Conservation (phyloP, 345 rosid species). For the Jatropha curcas region DNA sequence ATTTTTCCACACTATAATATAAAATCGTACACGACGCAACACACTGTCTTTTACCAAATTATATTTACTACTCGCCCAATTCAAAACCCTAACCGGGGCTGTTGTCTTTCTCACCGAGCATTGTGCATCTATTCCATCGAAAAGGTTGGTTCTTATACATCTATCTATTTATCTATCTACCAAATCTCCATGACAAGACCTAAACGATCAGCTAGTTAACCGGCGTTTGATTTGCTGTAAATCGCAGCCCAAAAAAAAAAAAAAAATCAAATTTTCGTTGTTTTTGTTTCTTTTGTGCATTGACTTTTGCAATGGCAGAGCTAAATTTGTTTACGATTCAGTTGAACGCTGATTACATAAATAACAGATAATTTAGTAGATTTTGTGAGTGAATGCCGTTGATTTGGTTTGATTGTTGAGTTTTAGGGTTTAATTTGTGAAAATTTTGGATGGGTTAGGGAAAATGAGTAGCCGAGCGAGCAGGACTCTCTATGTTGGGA, state of each 20-base stretch:
- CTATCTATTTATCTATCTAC: not conserved
- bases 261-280: not conserved
- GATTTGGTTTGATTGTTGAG: not conserved
- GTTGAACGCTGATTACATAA: not conserved
- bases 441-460: constrained; percentile 19
- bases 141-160: constrained; percentile 1
- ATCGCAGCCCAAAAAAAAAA: not conserved
- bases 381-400: too few relatives aligned
- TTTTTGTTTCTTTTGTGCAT: too few relatives aligned
- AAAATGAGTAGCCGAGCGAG: constrained; percentile 82
- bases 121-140: not conserved
- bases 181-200: not conserved
- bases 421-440: not conserved
- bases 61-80: not conserved
- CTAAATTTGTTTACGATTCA: not conserved
- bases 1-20: too few relatives aligned
- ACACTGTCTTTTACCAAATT: not conserved
- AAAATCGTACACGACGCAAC: not conserved
- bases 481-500: constrained; percentile 91
- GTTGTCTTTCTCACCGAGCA: not conserved
- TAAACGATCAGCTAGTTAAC: not conserved
- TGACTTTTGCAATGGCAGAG: not conserved
- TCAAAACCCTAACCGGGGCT: constrained; percentile 11
- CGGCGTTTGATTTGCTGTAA: not conserved
- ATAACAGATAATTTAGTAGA: too few relatives aligned